Evolutionary conservation across 768 basidiomycete genomes (phyloP).

Genomic region (Agaricus bisporus): DNA sequence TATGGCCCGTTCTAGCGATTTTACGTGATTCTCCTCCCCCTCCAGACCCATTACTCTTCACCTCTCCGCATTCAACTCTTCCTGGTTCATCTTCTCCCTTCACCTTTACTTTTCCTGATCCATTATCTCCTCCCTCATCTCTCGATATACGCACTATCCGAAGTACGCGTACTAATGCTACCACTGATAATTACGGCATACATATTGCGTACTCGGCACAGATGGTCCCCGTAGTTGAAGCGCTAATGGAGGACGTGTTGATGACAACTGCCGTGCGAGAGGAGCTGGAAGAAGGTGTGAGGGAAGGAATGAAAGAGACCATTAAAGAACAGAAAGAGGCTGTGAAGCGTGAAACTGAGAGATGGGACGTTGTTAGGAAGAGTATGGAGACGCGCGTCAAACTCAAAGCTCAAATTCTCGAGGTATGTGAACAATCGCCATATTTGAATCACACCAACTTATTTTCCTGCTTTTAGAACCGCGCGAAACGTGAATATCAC

Average conservation of each 20-base stretch:
- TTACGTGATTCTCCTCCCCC: background rate
- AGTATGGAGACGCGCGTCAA: constrained; percentile 20
- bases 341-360: constrained; percentile 48
- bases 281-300: constrained; percentile 54
- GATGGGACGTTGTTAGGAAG: constrained; percentile 45
- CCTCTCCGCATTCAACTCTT: constrained; percentile 7
- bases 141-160: constrained; percentile 36
- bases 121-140: constrained; percentile 46
- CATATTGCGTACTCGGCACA: constrained; percentile 44
- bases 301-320: constrained; percentile 46
- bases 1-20: constrained; percentile 49
- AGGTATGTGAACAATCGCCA: background rate
- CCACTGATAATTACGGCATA: constrained; percentile 20
- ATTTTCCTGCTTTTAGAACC: constrained; percentile 26
- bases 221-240: constrained; percentile 58
- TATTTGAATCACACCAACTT: background rate
- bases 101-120: constrained; percentile 49
- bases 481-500: constrained; percentile 39
- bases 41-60: background rate
- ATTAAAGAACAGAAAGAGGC: constrained; percentile 46
- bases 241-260: constrained; percentile 49
- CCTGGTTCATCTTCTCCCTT: constrained; percentile 15
- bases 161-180: constrained; percentile 33
- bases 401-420: constrained; percentile 15
- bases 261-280: constrained; percentile 43